Evolutionary conservation across 352 stramenopile genomes (phyloP), one percentile per base, ranked within the genome.

Genomic region (Phytophthora foliorum): DNA sequence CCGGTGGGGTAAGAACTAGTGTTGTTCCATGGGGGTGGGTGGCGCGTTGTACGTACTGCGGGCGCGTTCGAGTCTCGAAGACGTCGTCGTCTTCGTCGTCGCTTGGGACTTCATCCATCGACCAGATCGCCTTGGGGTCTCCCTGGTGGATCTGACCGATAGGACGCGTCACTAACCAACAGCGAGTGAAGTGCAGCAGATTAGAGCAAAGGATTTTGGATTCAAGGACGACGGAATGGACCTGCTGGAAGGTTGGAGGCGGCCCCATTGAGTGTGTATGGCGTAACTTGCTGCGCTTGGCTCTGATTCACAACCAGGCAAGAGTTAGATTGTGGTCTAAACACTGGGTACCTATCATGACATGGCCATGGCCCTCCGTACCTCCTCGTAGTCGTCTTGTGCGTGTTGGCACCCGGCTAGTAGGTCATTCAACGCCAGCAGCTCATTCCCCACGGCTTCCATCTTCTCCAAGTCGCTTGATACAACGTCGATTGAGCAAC

Each of bases 121-220:
- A 70, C 87, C 87, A 94, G 69, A 94, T 94, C 29, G 83, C 84
- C 52, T 88, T 91, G 8, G 80, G 67, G 41, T 93, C 83, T 13
- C 73, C 72, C 8, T 64, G 54, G 32, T 74, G 78, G 65, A 93
- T 93, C 59, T 93, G 85, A 17, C 87, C 85, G 57, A 93, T 94
- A 24, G 81, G 83, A 0, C 85, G 78, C 39, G 81, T 81, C 39
- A 82, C 82, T 91, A 38, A 14, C 8, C 24, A 29, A 22, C 19
- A 49, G 24, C 24, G 42, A 27, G 25, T 10, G 10, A 54, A 14
- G 17, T 6, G 8, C 25, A n/a, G 21, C 27, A 39, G 39, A 16
- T 60, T 45, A 45, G 16, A 29, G n/a, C 42, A 13, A 58, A 14
- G n/a, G 8, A 2, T 4, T n/a, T 44, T 19, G 4, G 7, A 4